These are phyloP conservation scores for Phtheirospermum japonicum DNA, from an alignment of 257 asterid species.

Conservation along the genomic window DNA sequence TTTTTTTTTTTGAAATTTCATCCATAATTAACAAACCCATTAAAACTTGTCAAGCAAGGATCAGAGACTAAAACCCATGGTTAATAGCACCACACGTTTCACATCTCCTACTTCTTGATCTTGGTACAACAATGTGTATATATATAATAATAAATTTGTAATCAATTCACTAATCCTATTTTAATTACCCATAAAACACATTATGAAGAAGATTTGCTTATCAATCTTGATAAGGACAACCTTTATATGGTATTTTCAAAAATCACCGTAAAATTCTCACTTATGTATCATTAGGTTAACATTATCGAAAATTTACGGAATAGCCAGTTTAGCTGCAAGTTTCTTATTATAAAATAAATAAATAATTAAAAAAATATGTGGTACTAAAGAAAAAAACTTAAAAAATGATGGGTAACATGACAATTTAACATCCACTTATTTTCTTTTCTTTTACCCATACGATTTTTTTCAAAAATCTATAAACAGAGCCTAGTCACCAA, in stretches of 20 bases:
- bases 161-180: conserved; percentile 7
- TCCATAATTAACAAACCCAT: neutral
- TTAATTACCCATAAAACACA: neutral
- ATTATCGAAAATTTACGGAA: too few species aligned
- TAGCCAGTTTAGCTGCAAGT: too few species aligned
- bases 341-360: too few species aligned
- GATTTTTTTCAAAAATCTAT: conserved; percentile 25
- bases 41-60: neutral
- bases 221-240: conserved; percentile 19
- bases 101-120: neutral
- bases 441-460: neutral
- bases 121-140: neutral
- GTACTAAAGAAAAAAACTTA: conserved; percentile 9
- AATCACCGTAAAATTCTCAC: too few species aligned
- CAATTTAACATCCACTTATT: conserved; percentile 9
- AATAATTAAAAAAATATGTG: too few species aligned
- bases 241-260: too few species aligned
- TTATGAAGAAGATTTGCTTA: conserved; percentile 7
- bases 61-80: neutral
- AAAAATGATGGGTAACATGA: conserved; percentile 14
- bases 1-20: neutral
- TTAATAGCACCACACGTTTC: conserved; percentile 9
- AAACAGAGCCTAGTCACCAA: conserved; percentile 28
- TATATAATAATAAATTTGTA: neutral
- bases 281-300: too few species aligned